Base-by-base conservation (phyloP, 352 stramenopile species). In the Phytophthora quininea region DNA sequence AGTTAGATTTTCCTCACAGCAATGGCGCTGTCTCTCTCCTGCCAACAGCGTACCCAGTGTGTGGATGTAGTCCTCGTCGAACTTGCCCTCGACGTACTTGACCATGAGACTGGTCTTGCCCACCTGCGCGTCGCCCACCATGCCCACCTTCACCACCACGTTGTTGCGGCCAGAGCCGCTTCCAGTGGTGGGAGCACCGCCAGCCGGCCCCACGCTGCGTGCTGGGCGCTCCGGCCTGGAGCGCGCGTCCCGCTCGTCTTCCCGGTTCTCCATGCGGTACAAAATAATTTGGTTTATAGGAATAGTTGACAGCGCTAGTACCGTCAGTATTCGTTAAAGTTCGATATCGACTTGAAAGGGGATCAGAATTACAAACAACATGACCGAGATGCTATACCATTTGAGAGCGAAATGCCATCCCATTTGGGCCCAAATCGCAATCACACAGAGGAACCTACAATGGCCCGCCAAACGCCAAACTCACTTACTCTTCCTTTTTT, bases 41-140 rank as follows among this genome's bases (percentile, higher is more conserved):
- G 19, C 19, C 19, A 24, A 11, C 35, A 40, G 6, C 73, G 50
- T 76, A 94, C 87, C 91, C 47, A 98, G 78, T 19, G 95, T 98
- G 88, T 98, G 94, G 75, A 98, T 98, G 75, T 98, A 98, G 65
- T 98, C 92, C 66, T 98, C 93, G 73, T 98, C 95, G 71, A 98
- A 98, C 77, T 97, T 97, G 72, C 94, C 93, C 60, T 98, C 92
- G 29, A 98, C 93, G 76, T 98, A 98, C 65, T 98, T 97, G 71
- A 98, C 93, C 95, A 98, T 98, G 64, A 98, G 87, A 56, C 92
- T 98, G 24, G 95, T 98, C 69, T 98, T 98, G 50, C 95, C 95
- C 49, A 98, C 93, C 59, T 97, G 93, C 43, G 92, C 92, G 67
- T 98, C 93, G 40, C 93, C 95, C 30, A 98, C 95, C 90, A 98